These are phyloP conservation scores for Cutaneotrichosporon cutaneum DNA, from an alignment of 1,284 basidiomycete genomes.

Conservation along the genomic window DNA sequence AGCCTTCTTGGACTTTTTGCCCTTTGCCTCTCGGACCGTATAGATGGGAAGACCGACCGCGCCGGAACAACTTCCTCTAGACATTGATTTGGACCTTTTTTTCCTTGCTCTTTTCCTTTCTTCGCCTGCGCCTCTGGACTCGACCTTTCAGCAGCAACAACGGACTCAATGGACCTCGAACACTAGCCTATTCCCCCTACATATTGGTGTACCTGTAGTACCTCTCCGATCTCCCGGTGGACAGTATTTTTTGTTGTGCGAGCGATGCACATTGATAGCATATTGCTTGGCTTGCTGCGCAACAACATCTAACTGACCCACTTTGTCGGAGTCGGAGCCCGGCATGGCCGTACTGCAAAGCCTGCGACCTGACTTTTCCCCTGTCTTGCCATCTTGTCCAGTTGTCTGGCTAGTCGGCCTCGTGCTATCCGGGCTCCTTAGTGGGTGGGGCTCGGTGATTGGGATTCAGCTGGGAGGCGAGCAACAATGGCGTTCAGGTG, in stretches of 20 bases:
- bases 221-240: conserved; percentile 1
- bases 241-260: conserved; percentile 10
- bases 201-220: conserved; percentile 8
- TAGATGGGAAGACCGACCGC: conserved; percentile 5
- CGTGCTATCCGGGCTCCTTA: background rate
- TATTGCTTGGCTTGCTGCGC: background rate
- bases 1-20: background rate
- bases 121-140: background rate
- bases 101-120: background rate
- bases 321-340: background rate
- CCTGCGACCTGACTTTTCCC: background rate
- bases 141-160: background rate
- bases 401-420: background rate
- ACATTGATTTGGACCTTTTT: conserved; percentile 8
- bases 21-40: background rate
- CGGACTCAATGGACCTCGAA: conserved; percentile 3
- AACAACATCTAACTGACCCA: background rate
- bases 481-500: background rate
- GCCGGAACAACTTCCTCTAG: conserved; percentile 5
- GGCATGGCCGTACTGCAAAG: background rate
- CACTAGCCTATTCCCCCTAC: conserved; percentile 1
- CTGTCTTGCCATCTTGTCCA: background rate
- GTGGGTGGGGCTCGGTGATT: background rate
- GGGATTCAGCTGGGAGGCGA: background rate
- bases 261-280: conserved; percentile 4